Conservation (phyloP, 2,329 filamentous ascomycete species). For the Curvularia sp. region DNA sequence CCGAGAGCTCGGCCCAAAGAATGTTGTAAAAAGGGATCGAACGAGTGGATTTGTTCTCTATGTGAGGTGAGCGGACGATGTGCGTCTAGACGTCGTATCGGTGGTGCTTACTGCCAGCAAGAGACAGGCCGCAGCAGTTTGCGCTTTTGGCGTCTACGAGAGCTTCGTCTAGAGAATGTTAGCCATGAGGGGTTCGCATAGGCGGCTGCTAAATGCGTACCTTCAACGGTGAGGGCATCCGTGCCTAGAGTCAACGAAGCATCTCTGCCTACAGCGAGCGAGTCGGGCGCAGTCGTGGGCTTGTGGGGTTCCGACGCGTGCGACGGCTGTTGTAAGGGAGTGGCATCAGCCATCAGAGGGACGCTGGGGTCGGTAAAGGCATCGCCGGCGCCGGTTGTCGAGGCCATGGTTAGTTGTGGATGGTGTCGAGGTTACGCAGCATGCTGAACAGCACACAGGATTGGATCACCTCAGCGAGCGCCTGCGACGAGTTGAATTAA, state of each 20-base stretch:
- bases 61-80: slow-evolving; percentile 15
- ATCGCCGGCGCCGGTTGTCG: slow-evolving; percentile 8
- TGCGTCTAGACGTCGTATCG: not conserved
- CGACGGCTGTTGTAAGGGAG: slow-evolving; percentile 32
- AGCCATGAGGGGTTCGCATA: slow-evolving; percentile 4
- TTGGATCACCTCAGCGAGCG: not conserved
- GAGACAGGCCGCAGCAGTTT: slow-evolving; percentile 64
- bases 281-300: slow-evolving; percentile 40
- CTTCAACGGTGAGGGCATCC: slow-evolving; percentile 66
- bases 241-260: slow-evolving; percentile 66
- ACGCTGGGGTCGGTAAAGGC: slow-evolving; percentile 12
- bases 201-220: slow-evolving; percentile 47
- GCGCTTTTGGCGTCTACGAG: slow-evolving; percentile 57
- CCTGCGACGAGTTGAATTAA: not conserved
- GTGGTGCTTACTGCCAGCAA: slow-evolving; percentile 54
- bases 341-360: slow-evolving; percentile 25
- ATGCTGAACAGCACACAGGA: slow-evolving; percentile 9
- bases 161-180: slow-evolving; percentile 58
- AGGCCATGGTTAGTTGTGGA: slow-evolving; percentile 33
- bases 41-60: slow-evolving; percentile 59
- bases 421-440: slow-evolving; percentile 9
- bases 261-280: slow-evolving; percentile 63
- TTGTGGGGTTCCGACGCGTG: not conserved
- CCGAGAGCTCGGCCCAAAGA: slow-evolving; percentile 75
- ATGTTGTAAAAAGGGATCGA: slow-evolving; percentile 82